A percentile compares a stretch with the other conserved stretches of the same genome.
phyloP scores from a whole-genome alignment of 108 stramenopile genomes.

The Cyclotella choctawhatcheeana region DNA sequence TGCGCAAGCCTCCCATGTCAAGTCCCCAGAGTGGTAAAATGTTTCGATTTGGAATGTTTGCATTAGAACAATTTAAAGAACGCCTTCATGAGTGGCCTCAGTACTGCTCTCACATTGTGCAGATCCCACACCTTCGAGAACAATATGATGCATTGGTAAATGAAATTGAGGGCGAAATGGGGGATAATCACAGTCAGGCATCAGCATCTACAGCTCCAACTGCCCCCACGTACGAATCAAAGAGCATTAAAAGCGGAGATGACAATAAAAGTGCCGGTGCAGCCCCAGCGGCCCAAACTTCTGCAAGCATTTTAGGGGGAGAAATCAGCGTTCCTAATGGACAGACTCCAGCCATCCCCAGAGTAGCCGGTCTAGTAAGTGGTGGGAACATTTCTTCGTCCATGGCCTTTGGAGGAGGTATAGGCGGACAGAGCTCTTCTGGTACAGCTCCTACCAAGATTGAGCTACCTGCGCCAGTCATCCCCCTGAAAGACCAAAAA shows the following conservation, averaged over 20 bases:
- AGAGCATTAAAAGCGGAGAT: constrained; percentile 28
- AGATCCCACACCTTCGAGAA: constrained; percentile 94
- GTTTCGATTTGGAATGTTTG: constrained; percentile 99
- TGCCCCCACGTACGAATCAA: constrained; percentile 25
- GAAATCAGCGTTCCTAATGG: constrained; percentile 43
- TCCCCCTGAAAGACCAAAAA: constrained; percentile 33
- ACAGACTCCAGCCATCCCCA: constrained; percentile 13
- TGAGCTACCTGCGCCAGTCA: constrained; percentile 27
- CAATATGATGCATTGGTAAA: constrained; percentile 84
- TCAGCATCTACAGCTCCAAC: constrained; percentile 36
- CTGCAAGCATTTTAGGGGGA: constrained; percentile 36
- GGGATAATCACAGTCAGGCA: constrained; percentile 58
- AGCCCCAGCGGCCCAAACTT: background rate
- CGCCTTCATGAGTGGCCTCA: constrained; percentile 98
- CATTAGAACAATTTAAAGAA: constrained; percentile 96
- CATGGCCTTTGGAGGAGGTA: constrained; percentile 8
- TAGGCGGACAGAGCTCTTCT: constrained; percentile 2
- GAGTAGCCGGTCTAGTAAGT: constrained; percentile 22
- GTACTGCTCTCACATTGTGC: constrained; percentile 97
- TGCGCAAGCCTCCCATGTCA: constrained; percentile 87
- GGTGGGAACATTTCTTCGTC: constrained; percentile 26
- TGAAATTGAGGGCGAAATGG: constrained; percentile 89
- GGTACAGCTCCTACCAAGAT: constrained; percentile 23
- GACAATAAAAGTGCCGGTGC: constrained; percentile 15
- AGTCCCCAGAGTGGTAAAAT: constrained; percentile 91